Conservation (phyloP, 768 basidiomycete species). For the Hebeloma cylindrosporum region DNA sequence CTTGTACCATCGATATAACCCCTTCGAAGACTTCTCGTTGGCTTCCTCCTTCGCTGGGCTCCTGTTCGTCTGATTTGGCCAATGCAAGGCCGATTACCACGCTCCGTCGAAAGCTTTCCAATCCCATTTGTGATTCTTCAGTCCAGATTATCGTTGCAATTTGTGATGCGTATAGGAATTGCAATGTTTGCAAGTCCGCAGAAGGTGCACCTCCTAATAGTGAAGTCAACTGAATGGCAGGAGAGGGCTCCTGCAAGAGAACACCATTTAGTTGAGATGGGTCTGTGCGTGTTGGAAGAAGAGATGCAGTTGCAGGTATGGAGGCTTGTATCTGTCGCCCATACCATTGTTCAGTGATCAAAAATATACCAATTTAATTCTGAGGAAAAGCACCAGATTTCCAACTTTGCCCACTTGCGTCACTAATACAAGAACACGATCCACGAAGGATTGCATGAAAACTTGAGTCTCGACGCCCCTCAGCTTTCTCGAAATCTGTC, state of each 20-base stretch:
- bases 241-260: conserved; percentile 57
- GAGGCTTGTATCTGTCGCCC: conserved; percentile 72
- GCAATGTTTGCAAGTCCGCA: conserved; percentile 64
- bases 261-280: conserved; percentile 31
- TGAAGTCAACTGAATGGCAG: conserved; percentile 73
- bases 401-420: conserved; percentile 93
- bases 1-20: conserved; percentile 49
- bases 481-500: conserved; percentile 52
- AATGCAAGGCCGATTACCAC: conserved; percentile 80
- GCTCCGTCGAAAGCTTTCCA: conserved; percentile 48
- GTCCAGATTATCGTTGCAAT: conserved; percentile 85
- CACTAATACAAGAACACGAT: conserved; percentile 81
- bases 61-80: conserved; percentile 32
- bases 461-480: conserved; percentile 68
- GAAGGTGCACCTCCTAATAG: conserved; percentile 76
- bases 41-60: conserved; percentile 28
- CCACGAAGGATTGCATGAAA: conserved; percentile 74
- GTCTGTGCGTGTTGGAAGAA: conserved; percentile 42
- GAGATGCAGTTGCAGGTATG: conserved; percentile 60
- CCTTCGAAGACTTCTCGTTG: conserved; percentile 48
- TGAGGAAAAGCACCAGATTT: conserved; percentile 56
- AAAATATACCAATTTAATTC: conserved; percentile 1
- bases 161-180: conserved; percentile 83
- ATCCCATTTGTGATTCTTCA: conserved; percentile 38
- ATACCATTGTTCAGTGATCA: conserved; percentile 6